A percentile compares a stretch with the other conserved stretches of the same genome.
phyloP scores from a whole-genome alignment of 2,329 filamentous ascomycete genomes.

The Fusarium sp. region DNA sequence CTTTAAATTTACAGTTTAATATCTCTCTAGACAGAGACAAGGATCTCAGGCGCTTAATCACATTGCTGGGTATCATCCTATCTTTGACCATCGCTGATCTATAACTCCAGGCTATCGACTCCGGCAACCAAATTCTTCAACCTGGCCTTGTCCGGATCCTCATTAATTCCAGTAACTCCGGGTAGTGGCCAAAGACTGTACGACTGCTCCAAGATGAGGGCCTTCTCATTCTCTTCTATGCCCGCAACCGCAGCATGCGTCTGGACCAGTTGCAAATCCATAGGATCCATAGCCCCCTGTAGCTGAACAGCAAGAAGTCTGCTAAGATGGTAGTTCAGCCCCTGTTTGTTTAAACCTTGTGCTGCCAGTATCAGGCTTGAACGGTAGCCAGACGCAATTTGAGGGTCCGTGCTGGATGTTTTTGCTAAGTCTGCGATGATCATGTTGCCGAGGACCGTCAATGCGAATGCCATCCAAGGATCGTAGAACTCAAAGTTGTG shows the following conservation, averaged over 20 bases:
- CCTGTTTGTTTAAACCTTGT: not conserved
- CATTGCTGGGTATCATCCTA: no score
- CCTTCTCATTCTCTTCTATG: not conserved
- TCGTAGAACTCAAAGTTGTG: not conserved
- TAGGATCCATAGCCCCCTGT: not conserved
- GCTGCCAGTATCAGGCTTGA: not conserved
- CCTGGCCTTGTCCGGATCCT: not conserved
- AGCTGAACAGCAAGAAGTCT: not conserved
- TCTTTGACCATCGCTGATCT: not conserved
- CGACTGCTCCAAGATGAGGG: not conserved
- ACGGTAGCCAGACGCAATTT: not conserved
- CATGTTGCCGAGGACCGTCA: not conserved
- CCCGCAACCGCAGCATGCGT: not conserved
- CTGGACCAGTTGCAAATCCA: not conserved
- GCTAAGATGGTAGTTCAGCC: not conserved
- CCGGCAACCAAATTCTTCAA: not conserved
- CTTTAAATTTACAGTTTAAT: no score
- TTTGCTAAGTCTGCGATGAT: not conserved
- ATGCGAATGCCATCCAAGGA: not conserved
- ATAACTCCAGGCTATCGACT: not conserved
- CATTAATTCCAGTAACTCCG: not conserved
- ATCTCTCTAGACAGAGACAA: no score
- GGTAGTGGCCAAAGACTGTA: not conserved
- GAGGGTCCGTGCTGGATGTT: not conserved
- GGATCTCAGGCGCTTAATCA: no score